phyloP scores from a whole-genome alignment of 805 yeast species.

The Candida succiphila region DNA sequence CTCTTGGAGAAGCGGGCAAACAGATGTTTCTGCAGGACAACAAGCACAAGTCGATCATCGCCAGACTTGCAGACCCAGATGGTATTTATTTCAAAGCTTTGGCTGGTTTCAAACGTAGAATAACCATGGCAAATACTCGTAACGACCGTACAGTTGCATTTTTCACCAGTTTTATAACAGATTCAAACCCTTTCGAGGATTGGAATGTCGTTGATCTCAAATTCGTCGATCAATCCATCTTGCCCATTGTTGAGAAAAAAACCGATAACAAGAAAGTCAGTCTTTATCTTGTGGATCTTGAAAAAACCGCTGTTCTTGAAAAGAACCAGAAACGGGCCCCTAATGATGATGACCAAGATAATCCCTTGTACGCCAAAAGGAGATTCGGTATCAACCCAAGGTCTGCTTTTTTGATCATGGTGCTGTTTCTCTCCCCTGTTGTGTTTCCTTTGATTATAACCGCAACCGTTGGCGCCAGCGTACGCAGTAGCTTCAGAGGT shows the following conservation, averaged over 20 bases:
- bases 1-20: slow-evolving; percentile 60
- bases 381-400: too few species aligned
- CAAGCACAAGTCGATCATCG: slow-evolving; percentile 28
- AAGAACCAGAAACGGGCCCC: not conserved
- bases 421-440: not conserved
- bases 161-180: slow-evolving; percentile 70
- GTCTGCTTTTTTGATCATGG: too few species aligned
- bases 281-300: slow-evolving; percentile 42
- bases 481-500: too few species aligned
- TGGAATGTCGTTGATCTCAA: slow-evolving; percentile 38
- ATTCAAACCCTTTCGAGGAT: slow-evolving; percentile 63
- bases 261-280: slow-evolving; percentile 25
- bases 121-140: slow-evolving; percentile 61
- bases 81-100: slow-evolving; percentile 47
- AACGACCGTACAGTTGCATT: slow-evolving; percentile 86
- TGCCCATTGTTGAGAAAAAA: slow-evolving; percentile 24
- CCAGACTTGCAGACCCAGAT: slow-evolving; percentile 42
- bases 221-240: slow-evolving; percentile 28
- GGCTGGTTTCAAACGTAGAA: slow-evolving; percentile 41
- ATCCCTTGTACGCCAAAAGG: too few species aligned
- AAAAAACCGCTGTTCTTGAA: not conserved
- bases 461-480: too few species aligned
- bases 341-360: too few species aligned
- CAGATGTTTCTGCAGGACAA: slow-evolving; percentile 54
- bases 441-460: too few species aligned